phyloP scores from a whole-genome alignment of 192 early-diverging fungal species.

The Coemansia sp. region DNA sequence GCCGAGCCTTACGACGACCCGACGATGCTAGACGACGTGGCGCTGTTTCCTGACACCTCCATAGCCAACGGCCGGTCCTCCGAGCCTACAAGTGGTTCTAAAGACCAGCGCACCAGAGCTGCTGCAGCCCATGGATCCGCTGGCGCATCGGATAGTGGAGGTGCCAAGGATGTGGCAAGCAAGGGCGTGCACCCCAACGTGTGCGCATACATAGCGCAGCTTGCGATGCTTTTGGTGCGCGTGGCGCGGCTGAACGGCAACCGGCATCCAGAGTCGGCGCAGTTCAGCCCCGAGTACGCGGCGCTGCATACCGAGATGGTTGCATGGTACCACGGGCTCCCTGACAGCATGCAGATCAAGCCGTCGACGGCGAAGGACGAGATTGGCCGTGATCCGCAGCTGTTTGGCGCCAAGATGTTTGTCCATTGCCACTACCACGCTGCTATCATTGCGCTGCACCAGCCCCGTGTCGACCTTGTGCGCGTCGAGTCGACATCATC shows the following conservation, averaged over 20 bases:
- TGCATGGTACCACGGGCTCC: slow-evolving; percentile 46
- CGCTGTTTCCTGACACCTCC: not conserved
- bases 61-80: not conserved
- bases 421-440: slow-evolving; percentile 55
- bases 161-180: not conserved
- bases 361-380: slow-evolving; percentile 23
- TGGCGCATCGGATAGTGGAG: not conserved
- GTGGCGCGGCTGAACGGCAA: slow-evolving; percentile 55
- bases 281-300: slow-evolving; percentile 52
- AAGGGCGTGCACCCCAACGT: slow-evolving; percentile 18
- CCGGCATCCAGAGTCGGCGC: slow-evolving; percentile 52
- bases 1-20: slow-evolving; percentile 50
- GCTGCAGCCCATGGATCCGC: not conserved
- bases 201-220: slow-evolving; percentile 38
- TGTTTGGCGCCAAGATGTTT: slow-evolving; percentile 53
- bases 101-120: not conserved
- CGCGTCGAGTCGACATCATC: slow-evolving; percentile 26
- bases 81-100: not conserved
- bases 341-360: slow-evolving; percentile 45
- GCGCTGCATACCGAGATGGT: slow-evolving; percentile 51
- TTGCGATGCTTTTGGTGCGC: slow-evolving; percentile 44
- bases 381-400: slow-evolving; percentile 28
- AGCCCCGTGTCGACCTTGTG: slow-evolving; percentile 52
- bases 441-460: slow-evolving; percentile 51
- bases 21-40: slow-evolving; percentile 13